Evolutionary conservation across 1,139 yeast species (phyloP).

Genomic region (Debaryomycetaceae sp.): DNA sequence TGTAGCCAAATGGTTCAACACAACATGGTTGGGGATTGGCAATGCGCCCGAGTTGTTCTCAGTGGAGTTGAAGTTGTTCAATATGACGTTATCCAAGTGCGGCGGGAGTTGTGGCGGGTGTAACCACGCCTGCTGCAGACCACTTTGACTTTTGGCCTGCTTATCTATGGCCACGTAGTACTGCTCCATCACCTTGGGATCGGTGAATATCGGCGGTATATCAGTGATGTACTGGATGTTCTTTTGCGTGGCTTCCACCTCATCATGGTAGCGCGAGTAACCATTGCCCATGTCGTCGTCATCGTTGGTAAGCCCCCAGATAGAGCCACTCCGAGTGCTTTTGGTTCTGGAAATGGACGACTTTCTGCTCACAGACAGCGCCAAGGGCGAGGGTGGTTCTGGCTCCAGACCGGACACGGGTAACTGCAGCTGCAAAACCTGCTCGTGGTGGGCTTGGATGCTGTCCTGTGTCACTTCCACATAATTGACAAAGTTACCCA

Average conservation of each 20-base stretch:
- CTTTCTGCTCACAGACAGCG: constrained; percentile 18
- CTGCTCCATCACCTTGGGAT: constrained; percentile 57
- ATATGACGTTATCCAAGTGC: constrained; percentile 44
- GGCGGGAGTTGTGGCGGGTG: constrained; percentile 53
- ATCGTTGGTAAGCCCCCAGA: constrained; percentile 55
- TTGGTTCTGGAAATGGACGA: constrained; percentile 23
- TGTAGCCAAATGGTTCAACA: constrained; percentile 45
- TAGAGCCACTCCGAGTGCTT: constrained; percentile 41
- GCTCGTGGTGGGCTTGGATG: constrained; percentile 25
- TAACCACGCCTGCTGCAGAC: constrained; percentile 66
- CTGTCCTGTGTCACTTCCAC: constrained; percentile 45
- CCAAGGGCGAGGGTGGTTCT: constrained; percentile 6
- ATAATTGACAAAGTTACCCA: constrained; percentile 49
- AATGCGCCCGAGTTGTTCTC: constrained; percentile 48
- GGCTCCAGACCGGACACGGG: constrained; percentile 7
- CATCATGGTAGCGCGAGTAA: constrained; percentile 71
- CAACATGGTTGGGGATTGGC: constrained; percentile 48
- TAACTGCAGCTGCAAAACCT: constrained; percentile 13
- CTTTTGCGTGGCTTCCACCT: constrained; percentile 33
- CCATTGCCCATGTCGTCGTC: constrained; percentile 83
- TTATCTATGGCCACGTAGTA: constrained; percentile 71
- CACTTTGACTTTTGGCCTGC: constrained; percentile 60
- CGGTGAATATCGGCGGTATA: constrained; percentile 88
- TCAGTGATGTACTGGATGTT: constrained; percentile 51
- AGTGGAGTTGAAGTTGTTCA: constrained; percentile 44